Percentiles rank a stretch among this genome's conserved stretches.
These are phyloP conservation scores for Monosporozyma aquatica DNA, from an alignment of 805 yeast species.

Conservation along the genomic window DNA sequence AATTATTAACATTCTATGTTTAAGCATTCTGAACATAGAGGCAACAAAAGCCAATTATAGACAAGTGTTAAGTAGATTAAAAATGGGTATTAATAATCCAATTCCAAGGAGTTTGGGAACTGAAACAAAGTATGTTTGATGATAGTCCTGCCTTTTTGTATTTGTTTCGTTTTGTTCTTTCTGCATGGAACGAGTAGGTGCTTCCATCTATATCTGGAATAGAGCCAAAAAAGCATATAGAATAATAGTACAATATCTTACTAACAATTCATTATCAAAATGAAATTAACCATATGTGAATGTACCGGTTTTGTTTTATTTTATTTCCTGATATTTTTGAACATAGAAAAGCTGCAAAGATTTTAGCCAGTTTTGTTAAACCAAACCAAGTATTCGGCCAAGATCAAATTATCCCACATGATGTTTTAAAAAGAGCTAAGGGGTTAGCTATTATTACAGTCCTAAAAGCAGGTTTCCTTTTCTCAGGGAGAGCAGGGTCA, in stretches of 20 bases:
- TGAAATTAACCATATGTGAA: too few species aligned
- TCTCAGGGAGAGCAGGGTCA: slow-evolving; percentile 95
- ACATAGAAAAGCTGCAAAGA: slow-evolving; percentile 83
- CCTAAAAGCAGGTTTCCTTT: slow-evolving; percentile 91
- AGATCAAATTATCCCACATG: slow-evolving; percentile 83
- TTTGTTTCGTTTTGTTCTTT: neutral
- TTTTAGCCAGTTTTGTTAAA: slow-evolving; percentile 80
- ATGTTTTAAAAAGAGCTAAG: slow-evolving; percentile 76
- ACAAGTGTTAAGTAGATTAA: neutral
- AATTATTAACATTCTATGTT: too few species aligned
- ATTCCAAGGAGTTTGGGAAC: slow-evolving; percentile 81
- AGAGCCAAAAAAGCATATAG: too few species aligned
- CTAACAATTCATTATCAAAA: too few species aligned
- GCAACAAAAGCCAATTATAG: too few species aligned
- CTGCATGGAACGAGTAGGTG: too few species aligned
- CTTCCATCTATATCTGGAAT: too few species aligned
- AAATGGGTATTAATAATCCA: slow-evolving; percentile 85
- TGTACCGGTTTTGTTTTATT: too few species aligned
- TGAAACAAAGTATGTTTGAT: slow-evolving; percentile 73
- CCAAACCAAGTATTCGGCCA: slow-evolving; percentile 92
- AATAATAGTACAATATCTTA: too few species aligned
- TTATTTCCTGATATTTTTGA: too few species aligned
- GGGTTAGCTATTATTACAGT: slow-evolving; percentile 90
- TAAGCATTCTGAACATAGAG: too few species aligned
- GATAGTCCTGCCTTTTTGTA: neutral